These are phyloP conservation scores for Eremothecium gossypii DNA, from an alignment of 1,139 yeast species.

Conservation along the genomic window DNA sequence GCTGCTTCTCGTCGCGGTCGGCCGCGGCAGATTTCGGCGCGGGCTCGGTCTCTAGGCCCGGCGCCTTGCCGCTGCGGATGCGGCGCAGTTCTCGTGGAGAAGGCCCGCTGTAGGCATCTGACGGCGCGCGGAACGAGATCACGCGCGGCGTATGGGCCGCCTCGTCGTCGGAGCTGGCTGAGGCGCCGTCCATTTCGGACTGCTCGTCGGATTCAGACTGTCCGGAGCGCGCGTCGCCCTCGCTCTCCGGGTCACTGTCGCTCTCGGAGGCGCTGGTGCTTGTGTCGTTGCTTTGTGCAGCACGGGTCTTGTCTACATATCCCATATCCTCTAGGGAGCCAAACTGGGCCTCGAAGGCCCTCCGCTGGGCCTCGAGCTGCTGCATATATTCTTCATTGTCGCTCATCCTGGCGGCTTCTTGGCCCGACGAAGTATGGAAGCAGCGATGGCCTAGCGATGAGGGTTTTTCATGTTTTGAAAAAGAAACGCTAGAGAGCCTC, in stretches of 20 bases:
- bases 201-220: conserved; percentile 5
- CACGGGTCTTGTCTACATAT: conserved; percentile 44
- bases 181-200: not conserved
- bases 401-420: not conserved
- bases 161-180: not conserved
- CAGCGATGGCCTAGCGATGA: not conserved
- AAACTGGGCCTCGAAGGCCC: conserved; percentile 61
- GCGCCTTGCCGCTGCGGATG: conserved; percentile 33
- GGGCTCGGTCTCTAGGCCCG: conserved; percentile 11
- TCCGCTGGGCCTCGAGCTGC: conserved; percentile 48
- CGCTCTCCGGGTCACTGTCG: conserved; percentile 18
- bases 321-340: conserved; percentile 56
- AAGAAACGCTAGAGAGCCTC: no score
- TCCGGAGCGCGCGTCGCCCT: conserved; percentile 13
- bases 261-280: conserved; percentile 13
- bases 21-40: conserved; percentile 12
- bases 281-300: conserved; percentile 8
- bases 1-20: conserved; percentile 28
- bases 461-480: not conserved
- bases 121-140: conserved; percentile 34
- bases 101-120: conserved; percentile 27
- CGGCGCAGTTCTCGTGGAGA: conserved; percentile 39
- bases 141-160: conserved; percentile 31
- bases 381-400: conserved; percentile 36
- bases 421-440: no score